Percentiles rank a stretch among this genome's conserved stretches.
These are phyloP conservation scores for Fonsecaea monophora DNA, from an alignment of 2,329 filamentous ascomycete species.

Conservation along the genomic window DNA sequence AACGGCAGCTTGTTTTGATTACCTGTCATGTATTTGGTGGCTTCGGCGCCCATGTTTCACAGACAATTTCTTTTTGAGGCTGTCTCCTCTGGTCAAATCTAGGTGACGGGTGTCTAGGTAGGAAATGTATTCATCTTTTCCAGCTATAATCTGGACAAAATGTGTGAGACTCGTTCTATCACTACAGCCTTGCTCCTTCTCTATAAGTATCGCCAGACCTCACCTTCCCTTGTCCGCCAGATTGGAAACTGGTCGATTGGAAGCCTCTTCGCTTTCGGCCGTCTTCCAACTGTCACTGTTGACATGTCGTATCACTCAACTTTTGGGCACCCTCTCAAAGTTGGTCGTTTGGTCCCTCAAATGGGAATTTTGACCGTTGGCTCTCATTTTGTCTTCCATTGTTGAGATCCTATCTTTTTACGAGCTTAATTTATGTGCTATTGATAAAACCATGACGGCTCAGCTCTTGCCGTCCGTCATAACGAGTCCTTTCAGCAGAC, in stretches of 20 bases:
- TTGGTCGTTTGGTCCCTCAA: slow-evolving; percentile 35
- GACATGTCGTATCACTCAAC: slow-evolving; percentile 36
- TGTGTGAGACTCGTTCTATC: background rate
- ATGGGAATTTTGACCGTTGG: slow-evolving; percentile 38
- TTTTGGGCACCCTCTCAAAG: slow-evolving; percentile 33
- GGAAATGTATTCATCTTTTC: background rate
- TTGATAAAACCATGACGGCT: slow-evolving; percentile 34
- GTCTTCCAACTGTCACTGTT: slow-evolving; percentile 18
- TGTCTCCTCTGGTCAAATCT: slow-evolving; percentile 16
- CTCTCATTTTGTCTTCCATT: slow-evolving; percentile 33
- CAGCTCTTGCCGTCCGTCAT: slow-evolving; percentile 33
- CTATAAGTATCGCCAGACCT: background rate
- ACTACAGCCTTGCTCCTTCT: slow-evolving; percentile 14
- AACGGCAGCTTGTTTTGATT: background rate
- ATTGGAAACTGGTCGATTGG: slow-evolving; percentile 24
- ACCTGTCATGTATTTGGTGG: slow-evolving; percentile 13
- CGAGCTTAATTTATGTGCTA: slow-evolving; percentile 23
- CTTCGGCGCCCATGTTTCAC: slow-evolving; percentile 35
- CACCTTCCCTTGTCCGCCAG: slow-evolving; percentile 23
- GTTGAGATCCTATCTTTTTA: slow-evolving; percentile 31
- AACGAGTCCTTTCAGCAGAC: slow-evolving; percentile 32
- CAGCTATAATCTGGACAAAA: background rate
- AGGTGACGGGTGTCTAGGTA: slow-evolving; percentile 6
- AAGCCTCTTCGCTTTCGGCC: slow-evolving; percentile 1
- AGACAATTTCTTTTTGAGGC: slow-evolving; percentile 28